These are phyloP conservation scores for Limnomonas spitsbergensis DNA, from an alignment of 139 green algal genomes.

Conservation along the genomic window DNA sequence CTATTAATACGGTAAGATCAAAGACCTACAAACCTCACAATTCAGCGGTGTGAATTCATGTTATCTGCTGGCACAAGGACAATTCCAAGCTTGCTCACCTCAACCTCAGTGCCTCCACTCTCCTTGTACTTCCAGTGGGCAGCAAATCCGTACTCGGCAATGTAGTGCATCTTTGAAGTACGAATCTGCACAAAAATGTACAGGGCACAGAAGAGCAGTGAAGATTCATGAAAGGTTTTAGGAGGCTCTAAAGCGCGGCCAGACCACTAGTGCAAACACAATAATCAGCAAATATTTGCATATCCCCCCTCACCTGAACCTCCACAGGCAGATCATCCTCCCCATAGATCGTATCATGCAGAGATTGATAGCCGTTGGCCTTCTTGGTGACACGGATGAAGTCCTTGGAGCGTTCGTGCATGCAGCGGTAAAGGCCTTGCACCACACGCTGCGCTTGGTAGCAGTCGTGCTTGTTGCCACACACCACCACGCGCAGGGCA, in stretches of 20 bases:
- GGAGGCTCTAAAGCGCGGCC: too few species aligned
- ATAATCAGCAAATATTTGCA: too few species aligned
- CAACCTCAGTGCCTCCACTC: slow-evolving; percentile 38
- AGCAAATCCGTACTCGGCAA: slow-evolving; percentile 87
- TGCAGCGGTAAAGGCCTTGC: slow-evolving; percentile 39
- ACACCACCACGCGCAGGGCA: slow-evolving; percentile 83
- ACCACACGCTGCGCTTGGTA: slow-evolving; percentile 76
- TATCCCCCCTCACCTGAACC: slow-evolving; percentile 27
- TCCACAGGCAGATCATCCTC: slow-evolving; percentile 59
- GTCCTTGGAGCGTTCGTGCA: slow-evolving; percentile 68
- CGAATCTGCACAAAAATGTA: slow-evolving; percentile 69
- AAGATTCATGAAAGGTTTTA: too few species aligned
- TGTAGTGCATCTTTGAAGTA: slow-evolving; percentile 89
- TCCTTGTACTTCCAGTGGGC: slow-evolving; percentile 98
- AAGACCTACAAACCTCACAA: too few species aligned
- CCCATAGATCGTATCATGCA: slow-evolving; percentile 56
- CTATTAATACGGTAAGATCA: too few species aligned
- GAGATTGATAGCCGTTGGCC: slow-evolving; percentile 88
- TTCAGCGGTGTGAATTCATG: slow-evolving; percentile 7
- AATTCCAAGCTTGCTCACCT: too few species aligned
- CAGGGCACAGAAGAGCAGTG: not conserved
- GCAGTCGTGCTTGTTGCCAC: slow-evolving; percentile 73
- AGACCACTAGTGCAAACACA: too few species aligned
- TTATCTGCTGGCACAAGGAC: slow-evolving; percentile 41
- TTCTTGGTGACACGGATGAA: slow-evolving; percentile 85